These are phyloP conservation scores for Crithidia sp. DNA, from an alignment of 208 protist species.

Conservation along the genomic window DNA sequence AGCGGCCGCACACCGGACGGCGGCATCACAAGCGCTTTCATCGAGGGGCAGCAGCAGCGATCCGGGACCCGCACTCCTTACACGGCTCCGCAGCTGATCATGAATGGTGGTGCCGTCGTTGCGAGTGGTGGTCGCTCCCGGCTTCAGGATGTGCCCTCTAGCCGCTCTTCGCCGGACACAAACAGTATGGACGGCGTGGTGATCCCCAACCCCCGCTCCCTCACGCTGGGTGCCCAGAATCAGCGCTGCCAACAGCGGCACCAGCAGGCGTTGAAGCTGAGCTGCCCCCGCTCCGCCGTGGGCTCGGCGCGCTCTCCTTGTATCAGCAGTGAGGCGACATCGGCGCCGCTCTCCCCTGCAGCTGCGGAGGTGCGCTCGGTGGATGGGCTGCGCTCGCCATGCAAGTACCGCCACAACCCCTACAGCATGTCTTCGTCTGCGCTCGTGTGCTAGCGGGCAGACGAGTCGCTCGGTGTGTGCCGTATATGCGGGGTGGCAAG, in stretches of 20 bases:
- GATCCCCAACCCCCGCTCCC: constrained; percentile 15
- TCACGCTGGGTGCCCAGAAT: background rate
- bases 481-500: no score
- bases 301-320: background rate
- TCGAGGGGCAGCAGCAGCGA: background rate
- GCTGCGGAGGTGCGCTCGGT: background rate
- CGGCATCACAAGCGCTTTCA: background rate
- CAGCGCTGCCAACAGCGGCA: no score
- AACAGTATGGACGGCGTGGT: background rate
- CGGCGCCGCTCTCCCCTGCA: background rate
- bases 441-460: background rate
- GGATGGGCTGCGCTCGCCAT: background rate
- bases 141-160: no score
- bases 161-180: no score
- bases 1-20: background rate
- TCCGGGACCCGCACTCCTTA: no score
- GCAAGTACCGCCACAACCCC: constrained; percentile 22
- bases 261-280: no score
- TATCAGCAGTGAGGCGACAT: background rate
- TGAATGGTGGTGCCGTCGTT: no score
- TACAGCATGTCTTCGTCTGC: constrained; percentile 10
- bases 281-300: no score
- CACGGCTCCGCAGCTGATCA: no score
- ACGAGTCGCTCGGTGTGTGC: no score
- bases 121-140: no score